These are phyloP conservation scores for Graphium sp. DNA, from an alignment of 2,329 filamentous ascomycete genomes.

Conservation along the genomic window DNA sequence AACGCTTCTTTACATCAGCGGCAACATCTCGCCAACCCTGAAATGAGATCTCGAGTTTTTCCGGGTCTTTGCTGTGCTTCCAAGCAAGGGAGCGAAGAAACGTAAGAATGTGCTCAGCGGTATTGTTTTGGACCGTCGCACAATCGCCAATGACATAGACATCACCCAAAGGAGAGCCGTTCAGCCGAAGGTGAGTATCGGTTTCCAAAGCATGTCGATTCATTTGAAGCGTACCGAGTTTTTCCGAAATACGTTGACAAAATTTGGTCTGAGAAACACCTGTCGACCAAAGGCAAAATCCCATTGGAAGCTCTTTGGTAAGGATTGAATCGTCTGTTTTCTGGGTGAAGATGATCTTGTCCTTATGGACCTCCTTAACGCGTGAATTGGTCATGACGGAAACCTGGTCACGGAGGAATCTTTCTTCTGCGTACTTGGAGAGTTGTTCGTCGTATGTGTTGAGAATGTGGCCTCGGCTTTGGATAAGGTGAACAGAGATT, in stretches of 20 bases:
- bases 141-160: slow-evolving; percentile 97
- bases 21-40: slow-evolving; percentile 78
- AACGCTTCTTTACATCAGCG: slow-evolving; percentile 66
- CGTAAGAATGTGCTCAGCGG: slow-evolving; percentile 76
- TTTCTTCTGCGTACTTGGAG: slow-evolving; percentile 79
- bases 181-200: slow-evolving; percentile 78
- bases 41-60: slow-evolving; percentile 76
- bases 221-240: slow-evolving; percentile 59
- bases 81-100: slow-evolving; percentile 83
- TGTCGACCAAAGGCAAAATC: slow-evolving; percentile 95
- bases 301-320: slow-evolving; percentile 89
- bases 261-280: slow-evolving; percentile 80
- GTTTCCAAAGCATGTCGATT: slow-evolving; percentile 90
- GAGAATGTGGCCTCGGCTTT: slow-evolving; percentile 84
- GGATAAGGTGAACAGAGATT: slow-evolving; percentile 93
- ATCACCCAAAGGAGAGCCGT: slow-evolving; percentile 77
- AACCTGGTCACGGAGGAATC: slow-evolving; percentile 81
- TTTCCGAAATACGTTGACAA: slow-evolving; percentile 58
- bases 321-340: slow-evolving; percentile 52
- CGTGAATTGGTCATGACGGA: slow-evolving; percentile 85
- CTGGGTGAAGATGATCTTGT: slow-evolving; percentile 83
- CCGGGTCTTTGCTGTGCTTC: slow-evolving; percentile 80
- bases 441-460: slow-evolving; percentile 97
- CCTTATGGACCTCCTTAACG: slow-evolving; percentile 71
- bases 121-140: slow-evolving; percentile 91